These are phyloP conservation scores for Ganoderma sp. DNA, from an alignment of 1,284 basidiomycete species.

Conservation along the genomic window DNA sequence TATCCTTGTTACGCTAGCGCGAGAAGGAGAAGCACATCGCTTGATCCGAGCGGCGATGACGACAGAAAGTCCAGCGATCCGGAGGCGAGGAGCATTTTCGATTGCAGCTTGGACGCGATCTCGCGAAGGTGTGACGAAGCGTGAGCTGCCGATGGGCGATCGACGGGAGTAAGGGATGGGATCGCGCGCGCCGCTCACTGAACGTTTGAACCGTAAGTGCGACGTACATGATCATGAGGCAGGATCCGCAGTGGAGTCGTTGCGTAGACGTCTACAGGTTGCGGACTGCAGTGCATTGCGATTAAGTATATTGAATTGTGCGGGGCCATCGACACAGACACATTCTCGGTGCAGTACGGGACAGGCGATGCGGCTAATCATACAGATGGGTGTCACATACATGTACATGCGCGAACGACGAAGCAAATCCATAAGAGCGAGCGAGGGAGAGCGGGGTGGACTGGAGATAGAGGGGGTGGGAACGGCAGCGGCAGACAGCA, in stretches of 20 bases:
- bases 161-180: background rate
- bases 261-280: background rate
- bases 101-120: background rate
- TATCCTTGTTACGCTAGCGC: background rate
- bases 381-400: slow-evolving; percentile 17
- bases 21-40: background rate
- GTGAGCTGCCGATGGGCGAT: background rate
- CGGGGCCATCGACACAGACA: background rate
- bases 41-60: background rate
- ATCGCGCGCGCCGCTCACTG: background rate
- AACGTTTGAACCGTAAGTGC: background rate
- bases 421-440: slow-evolving; percentile 5
- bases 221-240: background rate
- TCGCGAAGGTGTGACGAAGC: background rate
- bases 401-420: slow-evolving; percentile 1
- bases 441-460: slow-evolving; percentile 2
- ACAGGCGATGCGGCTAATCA: slow-evolving; percentile 12
- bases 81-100: background rate
- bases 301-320: background rate
- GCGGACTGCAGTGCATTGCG: background rate
- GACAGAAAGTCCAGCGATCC: slow-evolving; percentile 1
- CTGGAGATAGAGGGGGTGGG: background rate
- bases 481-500: slow-evolving; percentile 22
- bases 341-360: background rate
- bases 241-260: background rate